Evolutionary conservation across 306 rosid species (phyloP), one percentile per base, ranked within the genome.

Genomic region (Mucuna pruriens): DNA sequence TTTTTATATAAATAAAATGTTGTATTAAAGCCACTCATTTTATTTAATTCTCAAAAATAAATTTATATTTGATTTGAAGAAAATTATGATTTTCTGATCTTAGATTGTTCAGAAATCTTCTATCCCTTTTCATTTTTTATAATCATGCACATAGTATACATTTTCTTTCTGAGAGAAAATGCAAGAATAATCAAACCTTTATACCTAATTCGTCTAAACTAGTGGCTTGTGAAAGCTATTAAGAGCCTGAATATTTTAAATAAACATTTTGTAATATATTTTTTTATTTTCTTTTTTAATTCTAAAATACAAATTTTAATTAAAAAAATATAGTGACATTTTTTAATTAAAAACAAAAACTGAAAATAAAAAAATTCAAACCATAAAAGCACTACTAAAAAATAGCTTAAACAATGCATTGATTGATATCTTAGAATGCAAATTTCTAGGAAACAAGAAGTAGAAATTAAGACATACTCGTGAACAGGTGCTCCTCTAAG

Each of bases 401-500:
- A 10, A 0, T 12, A 26, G 13, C 16, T 5, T 29, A 7, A n/a
- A 6, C 6, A 29, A 61, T 61, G 22, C 4, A 29, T 31, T 29
- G 1, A 26, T 44, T 40, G 10, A 71, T 2, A n/a, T 0, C 10
- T 16, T 22, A 6, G 15, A 75, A 75, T 23, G 42, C 12, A 40
- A 74, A 78, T 45, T 71, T 79, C 25, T 49, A 42, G 1, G 4
- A 17, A 77, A 31, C 3, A 61, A 45, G 2, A 49, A 65, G 66
- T 55, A 29, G 22, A 75, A 38, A 61, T 26, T n/a, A n/a, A n/a
- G n/a, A 67, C 89, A 68, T 86, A 80, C 83, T 45, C 9, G 1
- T 46, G 19, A 80, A 80, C 6, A 80, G 15, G 31, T 91, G 91
- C 26, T 87, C 79, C 71, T 93, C 97, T 76, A 91, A 76, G 89